A percentile compares a stretch with the other conserved stretches of the same genome.
Evolutionary conservation across 2,329 filamentous ascomycete species (phyloP).

Genomic region (Penicillium olsonii): DNA sequence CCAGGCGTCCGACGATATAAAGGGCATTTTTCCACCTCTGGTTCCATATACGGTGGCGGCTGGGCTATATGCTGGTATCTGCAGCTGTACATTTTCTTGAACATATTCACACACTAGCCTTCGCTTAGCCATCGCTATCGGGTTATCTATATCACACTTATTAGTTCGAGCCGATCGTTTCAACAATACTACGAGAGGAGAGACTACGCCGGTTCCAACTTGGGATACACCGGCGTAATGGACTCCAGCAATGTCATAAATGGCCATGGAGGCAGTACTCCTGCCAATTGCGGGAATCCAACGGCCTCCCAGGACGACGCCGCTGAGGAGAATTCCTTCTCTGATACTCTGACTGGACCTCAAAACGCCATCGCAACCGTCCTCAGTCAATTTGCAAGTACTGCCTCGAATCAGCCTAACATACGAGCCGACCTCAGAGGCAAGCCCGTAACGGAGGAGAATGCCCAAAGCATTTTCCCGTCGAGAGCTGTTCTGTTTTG

Average conservation of each 20-base stretch:
- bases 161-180: background rate
- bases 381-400: background rate
- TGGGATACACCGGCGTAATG: background rate
- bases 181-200: background rate
- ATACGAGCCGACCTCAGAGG: conserved; percentile 30
- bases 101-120: background rate
- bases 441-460: conserved; percentile 30
- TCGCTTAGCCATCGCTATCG: background rate
- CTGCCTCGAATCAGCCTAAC: too few relatives aligned
- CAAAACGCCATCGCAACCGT: background rate
- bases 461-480: conserved; percentile 40
- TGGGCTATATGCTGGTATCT: background rate
- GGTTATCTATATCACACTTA: background rate
- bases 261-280: background rate
- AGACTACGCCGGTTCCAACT: too few relatives aligned
- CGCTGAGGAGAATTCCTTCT: background rate
- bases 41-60: background rate
- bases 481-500: conserved; percentile 42
- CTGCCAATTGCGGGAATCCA: background rate
- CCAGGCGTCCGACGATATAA: too few relatives aligned
- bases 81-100: background rate
- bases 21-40: too few relatives aligned
- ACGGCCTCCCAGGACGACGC: background rate
- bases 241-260: background rate
- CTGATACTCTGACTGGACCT: background rate